These are phyloP conservation scores for Lanmaoa pseudosensibilis DNA, from an alignment of 768 basidiomycete genomes.

Conservation along the genomic window DNA sequence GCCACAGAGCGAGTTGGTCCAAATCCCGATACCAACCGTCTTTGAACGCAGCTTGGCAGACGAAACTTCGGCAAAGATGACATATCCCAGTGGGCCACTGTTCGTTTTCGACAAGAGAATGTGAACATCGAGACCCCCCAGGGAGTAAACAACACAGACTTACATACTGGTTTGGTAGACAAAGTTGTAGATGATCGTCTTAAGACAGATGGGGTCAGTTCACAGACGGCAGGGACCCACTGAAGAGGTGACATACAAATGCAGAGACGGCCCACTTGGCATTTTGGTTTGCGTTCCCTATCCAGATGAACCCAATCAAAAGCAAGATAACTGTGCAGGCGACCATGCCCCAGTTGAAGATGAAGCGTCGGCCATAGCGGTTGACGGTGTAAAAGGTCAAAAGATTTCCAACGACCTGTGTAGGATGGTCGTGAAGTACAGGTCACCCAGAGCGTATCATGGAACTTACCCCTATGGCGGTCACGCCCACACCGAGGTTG, in stretches of 20 bases:
- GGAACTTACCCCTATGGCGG: conserved; percentile 25
- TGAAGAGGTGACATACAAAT: conserved; percentile 14
- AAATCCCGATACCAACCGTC: conserved; percentile 29
- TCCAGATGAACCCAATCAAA: conserved; percentile 32
- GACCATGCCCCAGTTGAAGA: conserved; percentile 32
- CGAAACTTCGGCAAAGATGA: conserved; percentile 31
- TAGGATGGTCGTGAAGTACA: not conserved
- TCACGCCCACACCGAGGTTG: conserved; percentile 31
- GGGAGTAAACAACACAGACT: not conserved
- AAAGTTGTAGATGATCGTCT: conserved; percentile 35
- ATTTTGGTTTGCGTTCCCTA: conserved; percentile 5
- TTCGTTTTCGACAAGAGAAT: not conserved
- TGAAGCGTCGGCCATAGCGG: conserved; percentile 23
- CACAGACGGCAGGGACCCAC: not conserved
- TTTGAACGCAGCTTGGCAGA: conserved; percentile 33
- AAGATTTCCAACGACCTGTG: conserved; percentile 27
- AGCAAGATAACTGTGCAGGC: conserved; percentile 22
- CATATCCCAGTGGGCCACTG: conserved; percentile 30
- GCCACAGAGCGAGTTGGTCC: conserved; percentile 25
- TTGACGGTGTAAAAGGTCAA: conserved; percentile 28
- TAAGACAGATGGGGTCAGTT: not conserved
- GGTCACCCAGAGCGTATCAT: not conserved
- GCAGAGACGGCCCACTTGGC: conserved; percentile 25
- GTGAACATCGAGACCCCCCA: not conserved
- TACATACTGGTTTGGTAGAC: conserved; percentile 29